Base-by-base conservation (phyloP, 2,329 filamentous ascomycete genomes). In the Rosellinia necatrix region DNA sequence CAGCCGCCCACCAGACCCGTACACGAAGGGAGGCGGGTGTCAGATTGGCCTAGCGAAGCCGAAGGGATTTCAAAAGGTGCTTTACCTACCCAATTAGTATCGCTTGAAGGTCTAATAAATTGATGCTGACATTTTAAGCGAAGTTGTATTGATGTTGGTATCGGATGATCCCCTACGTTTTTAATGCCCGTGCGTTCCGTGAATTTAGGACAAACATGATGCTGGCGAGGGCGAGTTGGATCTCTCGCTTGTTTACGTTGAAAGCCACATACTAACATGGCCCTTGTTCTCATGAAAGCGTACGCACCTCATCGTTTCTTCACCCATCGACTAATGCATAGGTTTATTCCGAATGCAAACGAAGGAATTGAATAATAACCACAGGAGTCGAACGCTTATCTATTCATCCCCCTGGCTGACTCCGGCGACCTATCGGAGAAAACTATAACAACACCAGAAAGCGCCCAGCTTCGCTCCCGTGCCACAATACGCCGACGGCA, bases 21-120 rank as follows among this genome's bases (percentile, higher is more conserved):
- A 87, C 86, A 75, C 77, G 83, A 48, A 81, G 78, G 71, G 84
- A 87, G 68, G 85, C 85, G 2, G 85, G 85, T 60, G 85, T 88
- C 42, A 76, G 85, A 65, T 75, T 88, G 63, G 81, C 79, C 38
- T 85, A 56, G 70, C 68, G 53, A 24, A 21, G 27, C 43, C 38
- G 43, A 49, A 43, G 44, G 56, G 53, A 55, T 50, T 59, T 61
- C 44, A 70, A 72, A 73, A 73, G 71, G 71, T 73, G 70, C 68
- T 66, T 65, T 54, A 54, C 53, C 48, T 56, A 56, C 67, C 66
- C 67, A 69, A 65, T 63, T 52, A 65, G 62, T 58, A 66, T 49
- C 61, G 61, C 37, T 59, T 27, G 22, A 53, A 30, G 27, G 13
- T 46, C 56, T 49, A 55, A 42, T 49, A 58, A 68, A 59, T 65